Evolutionary conservation across 1,284 basidiomycete species (phyloP), one percentile per base, ranked within the genome.

Genomic region (Cutaneotrichosporon sp.): DNA sequence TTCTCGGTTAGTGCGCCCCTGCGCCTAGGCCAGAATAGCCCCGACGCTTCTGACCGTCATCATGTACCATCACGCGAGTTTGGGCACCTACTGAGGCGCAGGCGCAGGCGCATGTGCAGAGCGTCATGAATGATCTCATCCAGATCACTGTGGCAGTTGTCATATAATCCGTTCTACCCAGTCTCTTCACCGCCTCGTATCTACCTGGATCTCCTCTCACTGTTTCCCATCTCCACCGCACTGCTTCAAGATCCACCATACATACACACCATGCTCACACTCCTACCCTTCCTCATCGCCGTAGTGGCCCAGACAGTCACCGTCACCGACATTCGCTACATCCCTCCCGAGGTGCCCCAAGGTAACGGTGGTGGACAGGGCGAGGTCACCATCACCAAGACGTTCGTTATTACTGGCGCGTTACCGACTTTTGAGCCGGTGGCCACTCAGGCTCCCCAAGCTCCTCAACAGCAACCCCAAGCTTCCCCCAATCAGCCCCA

Each of bases 301-400:
- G 49, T 22, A 21, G 49, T 22, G 22, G 22, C 22, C 11, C 49
- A 30, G 11, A 50, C 49, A 30, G 22, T 50, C 49, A 50, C 49
- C 22, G 26, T 50, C 49, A 50, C 49, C 49, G 49, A 50, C 22
- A 50, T 50, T 22, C 49, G 49, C 22, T 50, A 30, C 49, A 7
- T 50, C 22, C 49, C 49, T 22, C 22, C 49, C 22, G 49, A 30
- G 21, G 22, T 1, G 49, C 49, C 49, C 11, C 13, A 7, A 1
- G 22, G 49, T 9, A 22, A 11, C 5, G 26, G 49, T 11, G 22
- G 26, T 11, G 49, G 22, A 13, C 11, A 10, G 1, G 49, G 11
- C 26, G 49, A 50, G 9, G 49, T 13, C 5, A 30, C 22, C 26
- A 13, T 30, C 26, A 50, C 49, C 22, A 9, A 10, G 10, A 50